Evolutionary conservation across 2,329 filamentous ascomycete species (phyloP).

Genomic region (Nothopassalora personata): DNA sequence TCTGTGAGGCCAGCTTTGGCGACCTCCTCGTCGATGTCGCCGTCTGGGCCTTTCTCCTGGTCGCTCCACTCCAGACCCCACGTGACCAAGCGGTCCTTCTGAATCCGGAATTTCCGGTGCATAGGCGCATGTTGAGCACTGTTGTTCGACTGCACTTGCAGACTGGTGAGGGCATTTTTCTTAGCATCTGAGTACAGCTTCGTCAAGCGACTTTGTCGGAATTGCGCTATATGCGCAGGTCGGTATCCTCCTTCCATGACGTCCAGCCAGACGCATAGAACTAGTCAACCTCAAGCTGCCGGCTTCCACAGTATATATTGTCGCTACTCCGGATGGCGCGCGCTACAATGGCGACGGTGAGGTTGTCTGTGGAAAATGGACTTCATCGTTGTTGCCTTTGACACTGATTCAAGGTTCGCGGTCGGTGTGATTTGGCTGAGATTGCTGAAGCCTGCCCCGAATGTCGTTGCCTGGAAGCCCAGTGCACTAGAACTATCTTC

Average conservation of each 20-base stretch:
- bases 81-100: slow-evolving; percentile 70
- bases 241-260: slow-evolving; percentile 14
- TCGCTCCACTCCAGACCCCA: slow-evolving; percentile 82
- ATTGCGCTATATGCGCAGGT: slow-evolving; percentile 9
- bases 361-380: neutral
- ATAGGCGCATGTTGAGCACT: slow-evolving; percentile 63
- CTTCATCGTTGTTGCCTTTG: neutral
- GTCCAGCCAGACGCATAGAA: slow-evolving; percentile 1
- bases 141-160: slow-evolving; percentile 54
- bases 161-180: slow-evolving; percentile 57
- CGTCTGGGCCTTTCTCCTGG: slow-evolving; percentile 55
- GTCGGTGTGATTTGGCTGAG: neutral
- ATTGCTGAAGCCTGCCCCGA: slow-evolving; percentile 8
- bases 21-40: slow-evolving; percentile 67
- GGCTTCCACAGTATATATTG: neutral
- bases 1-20: slow-evolving; percentile 66
- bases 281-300: neutral
- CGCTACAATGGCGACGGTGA: neutral
- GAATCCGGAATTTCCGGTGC: slow-evolving; percentile 71
- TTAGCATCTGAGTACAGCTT: slow-evolving; percentile 78
- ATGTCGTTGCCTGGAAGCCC: slow-evolving; percentile 10
- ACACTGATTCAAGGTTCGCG: neutral
- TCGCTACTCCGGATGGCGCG: neutral
- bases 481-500: too few relatives aligned
- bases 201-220: slow-evolving; percentile 45